Evolutionary conservation across 495 filamentous ascomycete species (phyloP).

Genomic region (Chaetomium fimeti): DNA sequence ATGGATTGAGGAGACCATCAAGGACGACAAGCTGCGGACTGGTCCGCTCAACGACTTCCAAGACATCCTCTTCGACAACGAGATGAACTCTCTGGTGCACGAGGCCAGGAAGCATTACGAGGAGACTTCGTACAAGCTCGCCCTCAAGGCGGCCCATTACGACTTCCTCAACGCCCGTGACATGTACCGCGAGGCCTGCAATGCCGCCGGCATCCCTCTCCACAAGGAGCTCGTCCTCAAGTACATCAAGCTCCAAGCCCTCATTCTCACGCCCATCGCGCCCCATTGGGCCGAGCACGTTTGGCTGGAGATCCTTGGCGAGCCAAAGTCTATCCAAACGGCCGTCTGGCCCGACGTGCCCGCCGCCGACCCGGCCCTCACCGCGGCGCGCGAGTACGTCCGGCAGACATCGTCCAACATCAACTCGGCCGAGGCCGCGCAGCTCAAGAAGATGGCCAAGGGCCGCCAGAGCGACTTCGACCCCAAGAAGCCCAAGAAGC

Average conservation of each 20-base stretch:
- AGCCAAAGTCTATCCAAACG: constrained; percentile 72
- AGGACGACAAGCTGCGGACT: constrained; percentile 69
- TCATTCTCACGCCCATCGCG: constrained; percentile 61
- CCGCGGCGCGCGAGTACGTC: constrained; percentile 78
- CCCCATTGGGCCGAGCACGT: constrained; percentile 96
- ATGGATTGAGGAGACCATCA: constrained; percentile 84
- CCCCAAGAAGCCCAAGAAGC: constrained; percentile 82
- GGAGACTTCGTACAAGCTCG: constrained; percentile 81
- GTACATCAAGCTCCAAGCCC: constrained; percentile 78
- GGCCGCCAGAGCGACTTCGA: constrained; percentile 80
- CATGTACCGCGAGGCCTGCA: constrained; percentile 80
- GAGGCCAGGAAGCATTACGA: constrained; percentile 76
- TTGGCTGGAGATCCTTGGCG: constrained; percentile 82
- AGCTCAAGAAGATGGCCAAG: constrained; percentile 82
- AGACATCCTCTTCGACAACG: constrained; percentile 89
- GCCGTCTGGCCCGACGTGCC: constrained; percentile 73
- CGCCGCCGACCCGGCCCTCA: constrained; percentile 58
- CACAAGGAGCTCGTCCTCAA: constrained; percentile 70
- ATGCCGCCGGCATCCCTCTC: constrained; percentile 73
- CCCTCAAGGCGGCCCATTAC: constrained; percentile 86
- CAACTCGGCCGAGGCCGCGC: constrained; percentile 77
- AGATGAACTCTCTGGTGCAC: constrained; percentile 78
- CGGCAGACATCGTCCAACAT: constrained; percentile 72
- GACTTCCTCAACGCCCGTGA: constrained; percentile 85
- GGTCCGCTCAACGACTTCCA: constrained; percentile 74